Evolutionary conservation across 352 stramenopile genomes (phyloP).

Genomic region (Pythium myriotylum): DNA sequence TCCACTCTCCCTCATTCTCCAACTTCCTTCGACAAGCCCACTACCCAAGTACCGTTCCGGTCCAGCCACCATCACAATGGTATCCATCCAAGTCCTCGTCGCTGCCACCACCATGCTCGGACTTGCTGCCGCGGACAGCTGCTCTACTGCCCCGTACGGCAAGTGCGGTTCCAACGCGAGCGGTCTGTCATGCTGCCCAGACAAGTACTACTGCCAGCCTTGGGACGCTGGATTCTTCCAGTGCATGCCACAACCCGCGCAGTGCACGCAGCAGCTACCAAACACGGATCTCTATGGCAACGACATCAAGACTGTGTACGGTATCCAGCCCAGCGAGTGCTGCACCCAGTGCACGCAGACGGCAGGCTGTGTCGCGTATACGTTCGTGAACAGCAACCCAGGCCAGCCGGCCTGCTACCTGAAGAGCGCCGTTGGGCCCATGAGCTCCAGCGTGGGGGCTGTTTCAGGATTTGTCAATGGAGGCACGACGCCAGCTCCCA

Average conservation of each 20-base stretch:
- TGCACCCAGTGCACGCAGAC: conserved; percentile 35
- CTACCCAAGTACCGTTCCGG: background rate
- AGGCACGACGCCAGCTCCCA: background rate
- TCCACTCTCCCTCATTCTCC: conserved; percentile 10
- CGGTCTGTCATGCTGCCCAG: conserved; percentile 39
- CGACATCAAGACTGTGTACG: conserved; percentile 39
- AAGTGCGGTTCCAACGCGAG: conserved; percentile 27
- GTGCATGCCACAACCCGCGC: conserved; percentile 34
- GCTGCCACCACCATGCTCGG: background rate
- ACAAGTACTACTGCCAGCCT: conserved; percentile 47
- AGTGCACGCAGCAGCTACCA: conserved; percentile 40
- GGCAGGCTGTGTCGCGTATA: conserved; percentile 36
- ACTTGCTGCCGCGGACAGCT: conserved; percentile 10
- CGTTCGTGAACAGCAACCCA: conserved; percentile 43
- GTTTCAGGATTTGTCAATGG: conserved; percentile 32
- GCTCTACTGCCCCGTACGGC: conserved; percentile 21
- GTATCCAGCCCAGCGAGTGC: conserved; percentile 30
- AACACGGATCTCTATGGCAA: conserved; percentile 50
- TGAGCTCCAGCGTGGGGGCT: conserved; percentile 17
- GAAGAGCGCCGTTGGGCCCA: conserved; percentile 27
- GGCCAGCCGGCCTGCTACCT: conserved; percentile 39
- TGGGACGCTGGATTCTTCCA: conserved; percentile 52
- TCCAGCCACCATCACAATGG: conserved; percentile 6
- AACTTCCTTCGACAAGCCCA: conserved; percentile 5
- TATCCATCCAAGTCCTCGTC: background rate